phyloP scores from a whole-genome alignment of 345 rosid genomes.

The Leavenworthia alabamica region DNA sequence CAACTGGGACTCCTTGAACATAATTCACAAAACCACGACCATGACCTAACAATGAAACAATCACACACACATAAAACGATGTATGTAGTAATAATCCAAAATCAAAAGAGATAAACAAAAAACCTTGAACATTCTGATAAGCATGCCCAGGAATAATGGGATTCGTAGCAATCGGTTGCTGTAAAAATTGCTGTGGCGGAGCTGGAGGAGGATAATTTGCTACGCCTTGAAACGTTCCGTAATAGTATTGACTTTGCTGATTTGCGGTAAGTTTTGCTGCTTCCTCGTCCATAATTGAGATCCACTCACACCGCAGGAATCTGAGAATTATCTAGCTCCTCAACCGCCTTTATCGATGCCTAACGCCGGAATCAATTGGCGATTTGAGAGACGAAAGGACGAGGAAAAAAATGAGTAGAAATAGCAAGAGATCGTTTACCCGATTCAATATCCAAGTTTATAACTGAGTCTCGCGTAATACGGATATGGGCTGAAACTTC shows the following conservation, averaged over 20 bases:
- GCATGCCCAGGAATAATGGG: conserved; percentile 28
- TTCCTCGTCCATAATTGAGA: conserved; percentile 42
- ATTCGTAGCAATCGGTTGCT: conserved; percentile 8
- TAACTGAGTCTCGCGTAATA: neutral
- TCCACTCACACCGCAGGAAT: neutral
- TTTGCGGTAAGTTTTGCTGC: conserved; percentile 31
- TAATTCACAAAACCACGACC: conserved; percentile 22
- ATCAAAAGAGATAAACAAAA: neutral
- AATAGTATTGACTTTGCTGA: conserved; percentile 34
- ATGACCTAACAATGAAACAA: conserved; percentile 7
- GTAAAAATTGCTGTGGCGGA: conserved; percentile 38
- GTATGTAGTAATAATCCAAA: neutral
- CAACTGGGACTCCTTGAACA: conserved; percentile 30
- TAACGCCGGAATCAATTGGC: neutral
- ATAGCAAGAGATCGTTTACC: neutral
- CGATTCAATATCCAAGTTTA: neutral
- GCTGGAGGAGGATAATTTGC: conserved; percentile 55
- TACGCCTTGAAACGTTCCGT: conserved; percentile 92
- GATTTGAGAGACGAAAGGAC: neutral
- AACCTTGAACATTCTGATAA: conserved; percentile 50
- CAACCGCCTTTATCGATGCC: conserved; percentile 3
- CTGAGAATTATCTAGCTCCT: neutral
- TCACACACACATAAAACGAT: neutral
- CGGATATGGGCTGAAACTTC: neutral
- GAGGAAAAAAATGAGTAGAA: neutral